phyloP scores from a whole-genome alignment of 225 moss, liverwort and hornwort species.

The Takakia lepidozioides region DNA sequence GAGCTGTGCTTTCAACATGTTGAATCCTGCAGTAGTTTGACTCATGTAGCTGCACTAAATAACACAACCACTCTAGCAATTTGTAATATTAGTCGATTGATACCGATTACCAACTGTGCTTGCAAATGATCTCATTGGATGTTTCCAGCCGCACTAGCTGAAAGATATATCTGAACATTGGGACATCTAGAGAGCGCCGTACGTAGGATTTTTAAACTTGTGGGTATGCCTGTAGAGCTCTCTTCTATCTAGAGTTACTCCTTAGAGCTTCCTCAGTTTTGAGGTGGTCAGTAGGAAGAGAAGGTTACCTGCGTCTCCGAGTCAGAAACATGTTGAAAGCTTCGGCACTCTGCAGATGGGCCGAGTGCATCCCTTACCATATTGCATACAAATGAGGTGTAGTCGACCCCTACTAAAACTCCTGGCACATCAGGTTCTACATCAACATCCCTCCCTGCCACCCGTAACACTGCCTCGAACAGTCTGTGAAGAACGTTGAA shows the following conservation, averaged over 20 bases:
- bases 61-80: too few relatives aligned
- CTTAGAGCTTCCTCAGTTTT: background rate
- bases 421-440: slow-evolving; percentile 25
- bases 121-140: too few relatives aligned
- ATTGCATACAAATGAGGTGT: slow-evolving; percentile 34
- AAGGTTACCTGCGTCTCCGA: slow-evolving; percentile 12
- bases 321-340: slow-evolving; percentile 17
- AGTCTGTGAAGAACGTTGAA: slow-evolving; percentile 19
- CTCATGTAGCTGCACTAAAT: too few relatives aligned
- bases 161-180: background rate
- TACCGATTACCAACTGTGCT: too few relatives aligned
- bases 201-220: too few relatives aligned
- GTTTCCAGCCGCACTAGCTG: too few relatives aligned
- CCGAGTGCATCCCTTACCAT: slow-evolving; percentile 33
- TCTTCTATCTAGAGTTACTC: too few relatives aligned
- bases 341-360: slow-evolving; percentile 24
- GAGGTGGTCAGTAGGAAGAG: background rate
- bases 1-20: too few relatives aligned
- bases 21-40: too few relatives aligned
- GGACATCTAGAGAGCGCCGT: background rate
- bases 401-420: slow-evolving; percentile 37
- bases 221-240: too few relatives aligned
- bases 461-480: slow-evolving; percentile 18
- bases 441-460: slow-evolving; percentile 15
- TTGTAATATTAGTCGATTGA: too few relatives aligned